These are phyloP conservation scores for Alternaria hordeiaustralica DNA, from an alignment of 2,329 filamentous ascomycete genomes.

Conservation along the genomic window DNA sequence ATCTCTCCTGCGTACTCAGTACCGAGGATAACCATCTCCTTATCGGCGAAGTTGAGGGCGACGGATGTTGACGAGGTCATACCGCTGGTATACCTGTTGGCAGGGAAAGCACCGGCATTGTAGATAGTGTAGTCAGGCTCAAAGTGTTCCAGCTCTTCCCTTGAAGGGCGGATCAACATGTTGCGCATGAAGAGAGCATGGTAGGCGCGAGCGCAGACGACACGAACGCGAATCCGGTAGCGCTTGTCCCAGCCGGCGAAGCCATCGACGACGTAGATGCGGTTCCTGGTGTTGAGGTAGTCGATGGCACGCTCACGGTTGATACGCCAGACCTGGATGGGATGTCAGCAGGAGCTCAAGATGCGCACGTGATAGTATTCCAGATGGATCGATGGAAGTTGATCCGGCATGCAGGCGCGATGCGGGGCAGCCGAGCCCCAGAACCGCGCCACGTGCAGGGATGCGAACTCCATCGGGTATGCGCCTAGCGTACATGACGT, in stretches of 20 bases:
- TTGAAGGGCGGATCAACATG: conserved; percentile 96
- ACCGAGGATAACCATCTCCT: conserved; percentile 99
- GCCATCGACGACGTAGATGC: conserved; percentile 98
- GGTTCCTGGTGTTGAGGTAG: conserved; percentile 98
- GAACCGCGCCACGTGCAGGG: conserved; percentile 36
- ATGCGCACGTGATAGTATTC: conserved; percentile 35
- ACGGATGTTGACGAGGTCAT: conserved; percentile 99
- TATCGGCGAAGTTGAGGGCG: conserved; percentile 97
- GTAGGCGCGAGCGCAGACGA: conserved; percentile 98
- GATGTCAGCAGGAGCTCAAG: conserved; percentile 9
- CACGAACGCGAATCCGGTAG: conserved; percentile 95
- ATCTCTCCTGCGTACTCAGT: conserved; percentile 87
- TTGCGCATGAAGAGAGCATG: conserved; percentile 99
- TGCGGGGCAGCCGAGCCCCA: conserved; percentile 46
- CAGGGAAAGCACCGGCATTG: conserved; percentile 98
- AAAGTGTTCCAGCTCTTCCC: conserved; percentile 94
- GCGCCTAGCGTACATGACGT: conserved; percentile 45
- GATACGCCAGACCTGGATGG: conserved; percentile 90
- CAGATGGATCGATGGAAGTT: conserved; percentile 4
- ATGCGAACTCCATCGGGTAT: conserved; percentile 41
- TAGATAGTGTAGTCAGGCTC: conserved; percentile 99
- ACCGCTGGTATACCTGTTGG: conserved; percentile 95
- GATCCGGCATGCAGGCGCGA: conserved; percentile 31
- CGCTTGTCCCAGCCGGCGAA: conserved; percentile 98
- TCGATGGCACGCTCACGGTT: conserved; percentile 98